Percentiles rank a stretch among this genome's conserved stretches.
Conservation (phyloP, 139 green algal species). For the Chlorokybus atmophyticus region DNA sequence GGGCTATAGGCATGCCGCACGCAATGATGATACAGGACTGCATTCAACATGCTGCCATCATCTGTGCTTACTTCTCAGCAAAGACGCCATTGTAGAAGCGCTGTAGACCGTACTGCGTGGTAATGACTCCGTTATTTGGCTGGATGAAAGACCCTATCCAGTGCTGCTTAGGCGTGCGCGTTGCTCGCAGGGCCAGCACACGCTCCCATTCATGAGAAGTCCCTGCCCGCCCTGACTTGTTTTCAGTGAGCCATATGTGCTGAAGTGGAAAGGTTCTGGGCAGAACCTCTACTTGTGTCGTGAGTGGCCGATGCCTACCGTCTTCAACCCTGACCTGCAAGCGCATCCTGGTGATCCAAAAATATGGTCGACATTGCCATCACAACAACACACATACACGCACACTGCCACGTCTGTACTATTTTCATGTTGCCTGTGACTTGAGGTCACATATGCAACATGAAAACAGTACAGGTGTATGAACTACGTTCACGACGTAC, state of each 20-base stretch:
- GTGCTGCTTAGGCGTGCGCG: conserved; percentile 21
- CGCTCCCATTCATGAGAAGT: not conserved
- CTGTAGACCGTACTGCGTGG: conserved; percentile 28
- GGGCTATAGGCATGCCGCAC: no score
- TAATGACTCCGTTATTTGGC: conserved; percentile 21
- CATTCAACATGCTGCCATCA: no score
- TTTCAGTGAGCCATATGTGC: no score
- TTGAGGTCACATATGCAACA: no score
- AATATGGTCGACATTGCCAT: no score
- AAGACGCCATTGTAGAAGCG: conserved; percentile 38
- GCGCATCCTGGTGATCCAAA: not conserved
- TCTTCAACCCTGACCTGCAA: conserved; percentile 16
- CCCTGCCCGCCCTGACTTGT: conserved; percentile 14
- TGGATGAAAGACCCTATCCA: conserved; percentile 15
- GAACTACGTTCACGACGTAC: no score
- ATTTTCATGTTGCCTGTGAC: no score
- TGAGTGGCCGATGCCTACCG: conserved; percentile 12
- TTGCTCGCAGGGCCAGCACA: not conserved
- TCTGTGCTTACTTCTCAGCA: conserved; percentile 13
- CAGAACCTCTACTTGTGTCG: conserved; percentile 1
- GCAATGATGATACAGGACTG: no score
- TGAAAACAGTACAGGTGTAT: no score
- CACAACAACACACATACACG: no score
- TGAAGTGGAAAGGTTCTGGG: no score
- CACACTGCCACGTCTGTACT: no score